phyloP scores from a whole-genome alignment of 2,329 filamentous ascomycete species.

The Acrodontium crateriforme region DNA sequence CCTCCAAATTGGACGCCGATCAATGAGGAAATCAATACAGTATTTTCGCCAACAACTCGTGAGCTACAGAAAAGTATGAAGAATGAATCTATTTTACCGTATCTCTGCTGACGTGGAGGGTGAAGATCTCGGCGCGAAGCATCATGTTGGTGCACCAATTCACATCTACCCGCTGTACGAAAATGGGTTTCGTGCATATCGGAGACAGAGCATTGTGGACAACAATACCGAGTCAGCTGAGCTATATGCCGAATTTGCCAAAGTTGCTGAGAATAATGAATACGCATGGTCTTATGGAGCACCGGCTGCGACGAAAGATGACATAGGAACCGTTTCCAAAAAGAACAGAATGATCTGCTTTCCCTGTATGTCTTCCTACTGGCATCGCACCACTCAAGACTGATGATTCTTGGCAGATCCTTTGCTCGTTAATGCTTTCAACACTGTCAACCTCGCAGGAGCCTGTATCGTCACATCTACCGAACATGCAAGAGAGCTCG shows the following conservation, averaged over 20 bases:
- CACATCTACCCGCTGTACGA: conserved; percentile 57
- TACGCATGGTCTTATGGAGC: conserved; percentile 45
- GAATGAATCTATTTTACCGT: too few relatives aligned
- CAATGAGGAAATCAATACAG: conserved; percentile 31
- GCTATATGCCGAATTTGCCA: conserved; percentile 48
- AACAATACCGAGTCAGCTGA: conserved; percentile 46
- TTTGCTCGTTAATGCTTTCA: conserved; percentile 58
- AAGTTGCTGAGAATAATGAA: conserved; percentile 39
- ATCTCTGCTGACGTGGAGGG: too few relatives aligned
- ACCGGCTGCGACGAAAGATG: conserved; percentile 30
- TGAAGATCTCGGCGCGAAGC: conserved; percentile 37
- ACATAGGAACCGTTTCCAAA: conserved; percentile 40
- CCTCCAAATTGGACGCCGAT: conserved; percentile 46
- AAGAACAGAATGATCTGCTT: conserved; percentile 55
- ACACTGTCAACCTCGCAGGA: conserved; percentile 50
- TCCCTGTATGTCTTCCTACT: conserved; percentile 38
- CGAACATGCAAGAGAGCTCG: conserved; percentile 39
- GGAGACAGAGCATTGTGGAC: conserved; percentile 38
- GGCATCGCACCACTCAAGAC: neutral
- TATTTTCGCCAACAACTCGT: conserved; percentile 39
- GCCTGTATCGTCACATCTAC: conserved; percentile 47
- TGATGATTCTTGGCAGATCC: conserved; percentile 38
- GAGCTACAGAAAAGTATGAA: conserved; percentile 20
- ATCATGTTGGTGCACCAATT: conserved; percentile 48
- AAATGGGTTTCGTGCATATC: conserved; percentile 45